Evolutionary conservation across 1,284 basidiomycete species (phyloP).

Genomic region (Leccinum fuscescens): DNA sequence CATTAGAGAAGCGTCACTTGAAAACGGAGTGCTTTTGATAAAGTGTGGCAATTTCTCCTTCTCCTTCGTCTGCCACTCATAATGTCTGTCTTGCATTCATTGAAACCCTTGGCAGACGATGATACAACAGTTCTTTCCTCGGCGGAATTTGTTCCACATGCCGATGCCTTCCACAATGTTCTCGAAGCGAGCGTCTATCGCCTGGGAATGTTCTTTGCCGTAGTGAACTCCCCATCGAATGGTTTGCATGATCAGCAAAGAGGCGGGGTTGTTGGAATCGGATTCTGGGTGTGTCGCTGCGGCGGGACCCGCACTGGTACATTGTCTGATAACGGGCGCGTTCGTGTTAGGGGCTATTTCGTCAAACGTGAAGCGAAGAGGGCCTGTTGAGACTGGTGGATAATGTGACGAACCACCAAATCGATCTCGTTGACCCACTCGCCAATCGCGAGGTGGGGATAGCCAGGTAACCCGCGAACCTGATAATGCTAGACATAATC

Average conservation of each 20-base stretch:
- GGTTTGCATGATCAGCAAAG: conserved; percentile 53
- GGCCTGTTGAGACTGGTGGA: neutral
- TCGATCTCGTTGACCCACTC: conserved; percentile 64
- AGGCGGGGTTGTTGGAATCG: neutral
- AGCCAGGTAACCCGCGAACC: conserved; percentile 42
- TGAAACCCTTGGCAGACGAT: conserved; percentile 75
- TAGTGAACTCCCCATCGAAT: conserved; percentile 94
- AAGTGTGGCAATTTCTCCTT: conserved; percentile 80
- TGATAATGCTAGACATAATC: conserved; percentile 24
- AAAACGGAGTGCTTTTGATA: conserved; percentile 52
- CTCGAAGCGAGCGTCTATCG: conserved; percentile 89
- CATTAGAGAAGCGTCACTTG: too few relatives aligned
- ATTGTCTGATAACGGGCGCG: conserved; percentile 61
- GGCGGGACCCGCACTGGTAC: neutral
- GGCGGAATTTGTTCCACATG: conserved; percentile 83
- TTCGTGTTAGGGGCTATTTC: conserved; percentile 67
- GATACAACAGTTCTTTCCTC: conserved; percentile 75
- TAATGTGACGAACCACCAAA: conserved; percentile 45
- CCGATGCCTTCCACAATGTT: conserved; percentile 71
- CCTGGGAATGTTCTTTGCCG: conserved; percentile 77
- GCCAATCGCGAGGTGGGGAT: conserved; percentile 44
- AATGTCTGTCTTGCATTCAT: conserved; percentile 57
- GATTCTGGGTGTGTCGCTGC: neutral
- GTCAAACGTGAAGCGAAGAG: neutral
- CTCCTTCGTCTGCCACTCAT: conserved; percentile 87